Evolutionary conservation across 192 early-diverging fungal genomes (phyloP), one percentile per base, ranked within the genome.

Genomic region (Entophlyctis luteolus): DNA sequence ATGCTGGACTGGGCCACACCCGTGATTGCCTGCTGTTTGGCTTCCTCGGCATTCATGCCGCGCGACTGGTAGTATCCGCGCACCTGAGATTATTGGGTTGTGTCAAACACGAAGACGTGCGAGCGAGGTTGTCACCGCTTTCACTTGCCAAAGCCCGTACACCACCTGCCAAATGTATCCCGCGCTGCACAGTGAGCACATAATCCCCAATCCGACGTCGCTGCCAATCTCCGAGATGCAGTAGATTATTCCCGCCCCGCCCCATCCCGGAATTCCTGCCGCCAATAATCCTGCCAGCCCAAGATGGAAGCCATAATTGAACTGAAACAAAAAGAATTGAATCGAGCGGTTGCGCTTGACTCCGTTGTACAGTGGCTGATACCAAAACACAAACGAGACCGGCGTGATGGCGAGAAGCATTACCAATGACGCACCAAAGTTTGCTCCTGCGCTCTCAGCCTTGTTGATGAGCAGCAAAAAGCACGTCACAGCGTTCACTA

Each of bases 91-190:
- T 39, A 20, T 59, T 59, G 31, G 10, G 28, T 35, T 27, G 1
- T 2, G 1, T 27, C 0, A n/a, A n/a, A n/a, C 12, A n/a, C 14
- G 18, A 16, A 38, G n/a, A 1, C 28, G 22, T 5, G 16, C 31
- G n/a, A 59, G 18, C 2, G 37, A 29, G 22, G 28, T 45, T 35
- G 20, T 22, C 48, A 65, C 75, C 14, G 45, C 52, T 46, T 78
- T 78, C 55, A 78, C 62, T 50, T 78, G 77, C 77, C 77, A 78
- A 3, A 73, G 25, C n/a, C 77, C 77, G 42, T 72, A 72, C 31
- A 78, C 42, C 32, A 70, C 68, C 38, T 75, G 54, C 48, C 67
- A 74, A 47, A 71, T 72, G 28, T 71, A 48, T 10, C 74, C 34
- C 1, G 46, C 77, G 2, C 70, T 48, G 4, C 65, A 32, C 29